Percentiles rank a stretch among this genome's conserved stretches.
These are phyloP conservation scores for Arctostaphylos glauca DNA, from an alignment of 148 eudicot genomes.

Conservation along the genomic window DNA sequence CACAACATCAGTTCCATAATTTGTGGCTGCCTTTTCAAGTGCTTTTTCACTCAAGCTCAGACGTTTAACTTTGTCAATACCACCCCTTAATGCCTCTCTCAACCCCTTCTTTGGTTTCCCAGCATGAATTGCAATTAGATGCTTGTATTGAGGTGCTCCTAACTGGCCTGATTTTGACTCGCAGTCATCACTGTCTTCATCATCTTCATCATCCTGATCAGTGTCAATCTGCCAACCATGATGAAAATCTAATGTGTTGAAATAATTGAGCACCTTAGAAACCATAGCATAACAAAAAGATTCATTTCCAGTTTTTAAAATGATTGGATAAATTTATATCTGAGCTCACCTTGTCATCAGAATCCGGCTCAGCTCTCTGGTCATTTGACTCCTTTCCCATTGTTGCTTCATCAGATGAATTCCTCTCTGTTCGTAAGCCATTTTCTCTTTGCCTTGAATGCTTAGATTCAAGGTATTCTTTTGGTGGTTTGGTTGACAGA, in stretches of 20 bases:
- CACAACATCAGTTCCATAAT: constrained; percentile 61
- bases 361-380: constrained; percentile 18
- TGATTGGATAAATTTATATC: not conserved
- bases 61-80: constrained; percentile 45
- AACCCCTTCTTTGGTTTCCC: constrained; percentile 68
- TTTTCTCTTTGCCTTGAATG: constrained; percentile 25
- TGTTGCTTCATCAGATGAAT: constrained; percentile 50
- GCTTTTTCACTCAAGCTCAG: constrained; percentile 81
- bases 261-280: not conserved
- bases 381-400: constrained; percentile 25
- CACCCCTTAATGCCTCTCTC: constrained; percentile 42
- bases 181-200: constrained; percentile 30
- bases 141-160: constrained; percentile 53
- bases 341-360: constrained; percentile 31
- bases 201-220: constrained; percentile 33
- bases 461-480: constrained; percentile 60
- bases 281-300: not conserved
- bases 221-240: not conserved
- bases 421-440: constrained; percentile 30
- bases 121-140: constrained; percentile 71
- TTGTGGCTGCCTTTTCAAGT: constrained; percentile 58
- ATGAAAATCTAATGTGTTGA: not conserved
- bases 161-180: constrained; percentile 26
- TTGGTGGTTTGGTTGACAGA: constrained; percentile 74
- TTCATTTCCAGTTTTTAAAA: not conserved